Base-by-base conservation (phyloP, 1,284 basidiomycete species). In the Neonothopanus nambi region DNA sequence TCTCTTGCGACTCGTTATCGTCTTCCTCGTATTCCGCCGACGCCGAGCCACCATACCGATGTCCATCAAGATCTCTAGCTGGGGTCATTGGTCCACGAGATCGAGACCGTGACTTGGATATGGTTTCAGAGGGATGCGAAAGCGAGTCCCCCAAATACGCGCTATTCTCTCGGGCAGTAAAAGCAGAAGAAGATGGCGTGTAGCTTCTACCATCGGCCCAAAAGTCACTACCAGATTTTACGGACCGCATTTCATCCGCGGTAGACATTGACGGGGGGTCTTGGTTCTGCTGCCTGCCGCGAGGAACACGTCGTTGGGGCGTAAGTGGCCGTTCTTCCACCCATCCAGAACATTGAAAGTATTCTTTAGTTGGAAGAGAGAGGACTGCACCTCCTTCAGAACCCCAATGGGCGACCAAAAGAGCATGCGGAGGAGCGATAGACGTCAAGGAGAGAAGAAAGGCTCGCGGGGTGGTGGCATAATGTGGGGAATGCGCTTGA, bases 271-370 rank as follows among this genome's bases (percentile, higher is more conserved):
- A 35, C 17, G 30, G 48, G 55, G 57, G 61, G 2, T 42, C 50
- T 28, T 43, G 37, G 20, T 2, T 8, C 24, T 26, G n/a, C 23
- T 46, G 35, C 12, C 44, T 17, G 21, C n/a, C 36, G 18, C 18
- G 37, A 18, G 18, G 48, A 33, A 26, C 39, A 28, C 38, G 21
- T 30, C 30, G 23, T 41, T 30, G 51, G 50, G 21, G 56, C 45
- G 38, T 58, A 51, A 20, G 62, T 45, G 41, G 64, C 18, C 65
- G 65, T 43, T 79, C 75, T 57, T 77, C 77, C 1, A 85, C 80
- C 89, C 88, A 91, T 2, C 84, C 84, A 0, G 86, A 89, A 58
- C 84, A 85, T 61, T 92, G 90, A 62, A 91, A 88, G 67, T 92
- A 92, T 61, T 92, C 89, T 58, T 80, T 79, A 0, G 89, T 91